phyloP scores from a whole-genome alignment of 139 green algal genomes.

The Tetraselmis chui region DNA sequence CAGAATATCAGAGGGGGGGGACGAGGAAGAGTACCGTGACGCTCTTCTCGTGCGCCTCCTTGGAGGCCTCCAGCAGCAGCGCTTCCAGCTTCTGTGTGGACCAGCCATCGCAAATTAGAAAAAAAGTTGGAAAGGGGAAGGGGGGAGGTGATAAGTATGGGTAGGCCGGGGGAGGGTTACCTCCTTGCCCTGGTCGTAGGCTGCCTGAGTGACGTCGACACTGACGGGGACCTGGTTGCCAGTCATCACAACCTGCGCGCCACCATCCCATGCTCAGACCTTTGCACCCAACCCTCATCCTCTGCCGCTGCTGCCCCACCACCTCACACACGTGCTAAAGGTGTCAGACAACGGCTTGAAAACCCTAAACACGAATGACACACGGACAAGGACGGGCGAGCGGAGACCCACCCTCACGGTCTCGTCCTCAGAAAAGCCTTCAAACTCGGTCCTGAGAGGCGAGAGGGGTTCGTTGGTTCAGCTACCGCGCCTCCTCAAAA shows the following conservation, averaged over 20 bases:
- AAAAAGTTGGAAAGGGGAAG: neutral
- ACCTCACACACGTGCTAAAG: too few species aligned
- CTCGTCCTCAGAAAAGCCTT: slow-evolving; percentile 85
- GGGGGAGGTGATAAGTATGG: too few species aligned
- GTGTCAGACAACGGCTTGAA: too few species aligned
- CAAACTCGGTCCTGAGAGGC: slow-evolving; percentile 73
- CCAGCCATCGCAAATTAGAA: neutral
- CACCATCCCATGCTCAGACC: too few species aligned
- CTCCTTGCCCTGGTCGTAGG: slow-evolving; percentile 60
- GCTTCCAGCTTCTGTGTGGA: slow-evolving; percentile 54
- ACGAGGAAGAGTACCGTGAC: slow-evolving; percentile 30
- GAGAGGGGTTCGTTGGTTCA: neutral
- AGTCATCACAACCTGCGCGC: slow-evolving; percentile 73
- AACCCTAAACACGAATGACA: too few species aligned
- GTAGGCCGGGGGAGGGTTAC: slow-evolving; percentile 9
- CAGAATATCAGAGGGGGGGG: neutral
- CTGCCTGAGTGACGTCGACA: slow-evolving; percentile 83
- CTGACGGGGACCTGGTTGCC: slow-evolving; percentile 84
- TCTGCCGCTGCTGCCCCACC: too few species aligned
- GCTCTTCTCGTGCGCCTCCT: slow-evolving; percentile 81
- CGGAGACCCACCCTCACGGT: slow-evolving; percentile 57
- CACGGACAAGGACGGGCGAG: too few species aligned
- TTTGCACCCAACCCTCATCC: too few species aligned
- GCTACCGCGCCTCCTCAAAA: neutral
- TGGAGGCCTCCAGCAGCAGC: slow-evolving; percentile 73